Conservation (phyloP, 768 basidiomycete species). For the Auricularia heimuer region DNA sequence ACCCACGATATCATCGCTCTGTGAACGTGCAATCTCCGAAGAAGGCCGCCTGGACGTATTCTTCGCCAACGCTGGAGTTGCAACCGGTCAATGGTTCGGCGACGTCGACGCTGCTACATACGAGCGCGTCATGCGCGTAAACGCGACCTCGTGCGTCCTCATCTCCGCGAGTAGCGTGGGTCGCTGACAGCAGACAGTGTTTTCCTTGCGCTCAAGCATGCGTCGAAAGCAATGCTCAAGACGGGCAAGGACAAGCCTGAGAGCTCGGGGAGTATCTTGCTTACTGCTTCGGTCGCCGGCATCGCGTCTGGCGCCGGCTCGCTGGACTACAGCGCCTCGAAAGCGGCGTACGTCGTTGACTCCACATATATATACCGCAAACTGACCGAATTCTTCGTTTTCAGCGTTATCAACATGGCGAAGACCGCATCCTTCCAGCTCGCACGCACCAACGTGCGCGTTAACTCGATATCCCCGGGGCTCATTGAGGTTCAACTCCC, state of each 20-base stretch:
- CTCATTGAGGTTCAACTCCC: conserved; percentile 50
- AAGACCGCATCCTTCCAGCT: conserved; percentile 75
- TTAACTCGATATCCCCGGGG: conserved; percentile 86
- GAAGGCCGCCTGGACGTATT: conserved; percentile 87
- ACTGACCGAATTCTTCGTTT: neutral
- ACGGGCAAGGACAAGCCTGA: conserved; percentile 57
- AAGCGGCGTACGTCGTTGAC: conserved; percentile 64
- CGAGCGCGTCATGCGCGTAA: conserved; percentile 70
- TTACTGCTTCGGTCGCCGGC: conserved; percentile 74
- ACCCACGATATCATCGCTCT: conserved; percentile 51
- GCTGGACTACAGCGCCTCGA: conserved; percentile 83
- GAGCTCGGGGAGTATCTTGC: conserved; percentile 75
- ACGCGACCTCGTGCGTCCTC: conserved; percentile 45
- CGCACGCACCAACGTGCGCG: conserved; percentile 71
- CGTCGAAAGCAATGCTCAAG: conserved; percentile 69
- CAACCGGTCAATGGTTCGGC: conserved; percentile 32
- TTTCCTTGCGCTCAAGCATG: conserved; percentile 84
- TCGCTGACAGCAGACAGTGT: conserved; percentile 38
- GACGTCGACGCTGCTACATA: conserved; percentile 55
- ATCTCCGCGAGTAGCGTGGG: neutral
- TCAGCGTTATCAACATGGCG: conserved; percentile 80
- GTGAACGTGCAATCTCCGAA: conserved; percentile 63
- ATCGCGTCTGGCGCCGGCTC: conserved; percentile 74
- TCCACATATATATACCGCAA: neutral
- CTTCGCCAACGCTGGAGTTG: conserved; percentile 85